Evolutionary conservation across 805 yeast species (phyloP).

Genomic region (Starmerella powellii): DNA sequence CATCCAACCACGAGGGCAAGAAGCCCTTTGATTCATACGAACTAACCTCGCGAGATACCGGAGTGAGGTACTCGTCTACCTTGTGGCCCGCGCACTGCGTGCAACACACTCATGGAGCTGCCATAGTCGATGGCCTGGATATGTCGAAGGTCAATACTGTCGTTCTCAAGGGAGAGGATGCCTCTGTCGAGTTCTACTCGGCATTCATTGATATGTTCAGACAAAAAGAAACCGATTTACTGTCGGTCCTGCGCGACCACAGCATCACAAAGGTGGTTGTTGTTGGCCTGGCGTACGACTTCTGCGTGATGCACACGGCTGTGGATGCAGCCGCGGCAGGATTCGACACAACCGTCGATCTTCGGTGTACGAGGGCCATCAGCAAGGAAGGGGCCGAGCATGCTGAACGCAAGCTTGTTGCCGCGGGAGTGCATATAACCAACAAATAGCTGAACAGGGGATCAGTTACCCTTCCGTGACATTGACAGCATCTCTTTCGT

Average conservation of each 20-base stretch:
- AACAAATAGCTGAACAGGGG: not conserved
- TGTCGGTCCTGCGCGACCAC: conserved; percentile 35
- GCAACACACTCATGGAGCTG: conserved; percentile 55
- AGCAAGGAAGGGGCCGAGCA: conserved; percentile 31
- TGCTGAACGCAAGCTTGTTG: conserved; percentile 6
- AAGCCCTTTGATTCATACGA: conserved; percentile 38
- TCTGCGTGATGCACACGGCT: conserved; percentile 71
- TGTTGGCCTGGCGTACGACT: conserved; percentile 80
- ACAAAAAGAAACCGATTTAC: conserved; percentile 54
- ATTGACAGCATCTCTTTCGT: conserved; percentile 10
- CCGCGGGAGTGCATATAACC: conserved; percentile 11
- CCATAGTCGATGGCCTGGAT: conserved; percentile 42
- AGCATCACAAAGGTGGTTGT: conserved; percentile 50
- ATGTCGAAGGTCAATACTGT: conserved; percentile 31
- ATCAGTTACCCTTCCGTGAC: not conserved
- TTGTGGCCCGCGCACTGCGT: conserved; percentile 93
- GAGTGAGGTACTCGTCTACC: conserved; percentile 28
- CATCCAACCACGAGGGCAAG: conserved; percentile 42
- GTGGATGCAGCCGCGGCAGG: conserved; percentile 53
- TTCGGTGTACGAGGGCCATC: conserved; percentile 40
- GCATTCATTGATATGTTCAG: conserved; percentile 77
- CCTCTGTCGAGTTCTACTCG: conserved; percentile 74
- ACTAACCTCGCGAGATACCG: conserved; percentile 21
- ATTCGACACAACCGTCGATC: conserved; percentile 49
- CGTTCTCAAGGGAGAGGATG: conserved; percentile 59